Base-by-base conservation (phyloP, 1,284 basidiomycete genomes). In the Sporisorium scitamineum region DNA sequence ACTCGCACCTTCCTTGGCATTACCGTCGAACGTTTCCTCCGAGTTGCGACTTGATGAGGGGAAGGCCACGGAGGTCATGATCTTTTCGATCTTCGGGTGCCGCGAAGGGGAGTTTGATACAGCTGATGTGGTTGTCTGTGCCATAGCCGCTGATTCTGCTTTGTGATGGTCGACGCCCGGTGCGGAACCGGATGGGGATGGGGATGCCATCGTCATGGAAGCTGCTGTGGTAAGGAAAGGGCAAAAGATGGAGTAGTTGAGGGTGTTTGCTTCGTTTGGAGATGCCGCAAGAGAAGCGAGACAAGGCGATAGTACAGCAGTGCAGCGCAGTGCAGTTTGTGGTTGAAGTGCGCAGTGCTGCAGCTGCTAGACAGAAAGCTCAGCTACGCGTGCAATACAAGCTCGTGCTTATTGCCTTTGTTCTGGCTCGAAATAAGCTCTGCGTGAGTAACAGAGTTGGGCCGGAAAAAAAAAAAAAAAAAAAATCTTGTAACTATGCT, bases 11-110 rank as follows among this genome's bases (percentile, higher is more conserved):
- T 57, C 51, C 11, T 42, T 24, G 18, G 39, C 31, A 39, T 67
- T 54, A 7, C 37, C 41, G 24, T 20, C 42, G 41, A 26, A 47
- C 2, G 65, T 47, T 9, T 70, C 68, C 34, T 45, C 32, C 5
- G 68, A 65, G 37, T 42, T 64, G 54, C 61, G 54, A 39, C 53
- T 53, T 18, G 61, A 70, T 39, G 61, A 50, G 0, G 68, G 61
- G 26, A 70, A 70, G 5, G 22, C 58, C 6, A 61, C 51, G 3
- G 68, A 31, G 1, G 61, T 61, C 16, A 57, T 42, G 58, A 70
- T 70, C 50, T 47, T 70, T 9, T 70, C 68, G 26, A 57, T 24
- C 31, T 56, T 53, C 20, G 56, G 34, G 11, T 32, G 61, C 13
- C 57, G 54, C 31, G 48, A 53, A 26, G 50, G 45, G 22, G 55